These are phyloP conservation scores for Capsicum rhomboideum DNA, from an alignment of 257 asterid species.

Conservation along the genomic window DNA sequence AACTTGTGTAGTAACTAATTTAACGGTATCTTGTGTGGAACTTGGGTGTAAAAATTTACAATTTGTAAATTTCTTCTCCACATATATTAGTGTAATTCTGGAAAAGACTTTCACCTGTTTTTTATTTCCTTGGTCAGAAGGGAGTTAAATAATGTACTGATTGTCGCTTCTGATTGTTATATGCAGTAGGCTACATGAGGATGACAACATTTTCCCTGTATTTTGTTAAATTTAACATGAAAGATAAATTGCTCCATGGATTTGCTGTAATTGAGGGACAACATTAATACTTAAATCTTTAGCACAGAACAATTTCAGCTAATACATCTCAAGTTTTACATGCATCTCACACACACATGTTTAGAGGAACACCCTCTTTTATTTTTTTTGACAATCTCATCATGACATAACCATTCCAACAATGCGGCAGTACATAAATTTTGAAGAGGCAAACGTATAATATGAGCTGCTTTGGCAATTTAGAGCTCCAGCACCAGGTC, in stretches of 20 bases:
- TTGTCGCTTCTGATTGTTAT: not conserved
- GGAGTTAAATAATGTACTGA: not conserved
- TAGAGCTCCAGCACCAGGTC: slow-evolving; percentile 94
- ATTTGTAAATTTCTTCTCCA: not conserved
- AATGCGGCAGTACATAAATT: not conserved
- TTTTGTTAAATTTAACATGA: not conserved
- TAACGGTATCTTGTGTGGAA: not conserved
- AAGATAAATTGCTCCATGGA: not conserved
- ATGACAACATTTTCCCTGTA: not conserved
- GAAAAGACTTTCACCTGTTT: not conserved
- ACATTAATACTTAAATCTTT: not conserved
- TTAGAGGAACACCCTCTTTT: not conserved
- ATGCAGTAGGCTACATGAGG: not conserved
- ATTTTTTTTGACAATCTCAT: not conserved
- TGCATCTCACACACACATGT: not conserved
- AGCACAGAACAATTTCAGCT: not conserved
- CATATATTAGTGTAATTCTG: not conserved
- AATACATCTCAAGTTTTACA: not conserved
- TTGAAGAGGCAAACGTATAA: not conserved
- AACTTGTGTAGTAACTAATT: not conserved
- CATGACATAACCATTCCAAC: not conserved
- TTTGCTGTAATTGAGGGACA: not conserved
- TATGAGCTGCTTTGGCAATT: slow-evolving; percentile 9
- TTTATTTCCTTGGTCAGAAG: not conserved
- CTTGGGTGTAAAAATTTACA: not conserved